Evolutionary conservation across 129 eudicot species (phyloP).

Genomic region (Pulicaria dysenterica): DNA sequence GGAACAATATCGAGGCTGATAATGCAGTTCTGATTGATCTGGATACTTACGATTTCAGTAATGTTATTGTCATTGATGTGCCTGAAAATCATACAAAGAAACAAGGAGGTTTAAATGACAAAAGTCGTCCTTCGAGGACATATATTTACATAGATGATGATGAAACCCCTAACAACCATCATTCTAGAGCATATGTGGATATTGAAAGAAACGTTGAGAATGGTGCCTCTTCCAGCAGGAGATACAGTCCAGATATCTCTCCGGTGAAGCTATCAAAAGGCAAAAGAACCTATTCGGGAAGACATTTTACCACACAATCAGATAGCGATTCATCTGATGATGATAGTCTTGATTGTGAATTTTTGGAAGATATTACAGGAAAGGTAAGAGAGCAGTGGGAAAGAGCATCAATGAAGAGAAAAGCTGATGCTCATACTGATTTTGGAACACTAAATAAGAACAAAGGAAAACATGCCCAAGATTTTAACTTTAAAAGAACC

Average conservation of each 20-base stretch:
- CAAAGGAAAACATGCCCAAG: slow-evolving; percentile 22
- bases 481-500: slow-evolving; percentile 22
- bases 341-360: slow-evolving; percentile 62
- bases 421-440: slow-evolving; percentile 28
- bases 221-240: slow-evolving; percentile 52
- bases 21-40: slow-evolving; percentile 68
- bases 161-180: slow-evolving; percentile 35
- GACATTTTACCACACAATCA: slow-evolving; percentile 36
- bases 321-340: slow-evolving; percentile 50
- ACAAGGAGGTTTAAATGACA: slow-evolving; percentile 41
- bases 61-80: slow-evolving; percentile 62
- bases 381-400: slow-evolving; percentile 74
- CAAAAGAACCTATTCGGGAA: slow-evolving; percentile 55
- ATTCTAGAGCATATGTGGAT: slow-evolving; percentile 22
- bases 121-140: slow-evolving; percentile 28
- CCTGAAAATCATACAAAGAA: slow-evolving; percentile 50
- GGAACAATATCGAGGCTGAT: slow-evolving; percentile 41
- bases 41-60: slow-evolving; percentile 56
- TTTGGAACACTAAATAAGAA: slow-evolving; percentile 12
- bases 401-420: slow-evolving; percentile 67
- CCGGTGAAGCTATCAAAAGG: slow-evolving; percentile 78
- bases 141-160: slow-evolving; percentile 84
- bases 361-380: slow-evolving; percentile 65
- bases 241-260: slow-evolving; percentile 33
- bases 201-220: slow-evolving; percentile 27